A percentile compares a stretch with the other conserved stretches of the same genome.
These are phyloP conservation scores for Quercus phellos DNA, from an alignment of 331 rosid species.

Conservation along the genomic window DNA sequence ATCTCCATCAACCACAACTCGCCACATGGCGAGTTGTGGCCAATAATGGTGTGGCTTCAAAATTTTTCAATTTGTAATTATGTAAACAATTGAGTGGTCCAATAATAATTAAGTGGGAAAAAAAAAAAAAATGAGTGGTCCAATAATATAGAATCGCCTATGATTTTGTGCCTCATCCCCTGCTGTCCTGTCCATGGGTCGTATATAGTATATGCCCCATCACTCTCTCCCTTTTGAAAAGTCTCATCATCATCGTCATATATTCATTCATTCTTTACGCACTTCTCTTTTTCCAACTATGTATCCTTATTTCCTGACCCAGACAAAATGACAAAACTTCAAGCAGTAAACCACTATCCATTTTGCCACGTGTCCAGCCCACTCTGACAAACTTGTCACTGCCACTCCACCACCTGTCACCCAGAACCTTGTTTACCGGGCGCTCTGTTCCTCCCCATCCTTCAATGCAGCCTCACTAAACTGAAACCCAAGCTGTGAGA, in stretches of 20 bases:
- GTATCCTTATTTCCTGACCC: background rate
- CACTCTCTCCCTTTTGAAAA: conserved; percentile 13
- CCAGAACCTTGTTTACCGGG: conserved; percentile 39
- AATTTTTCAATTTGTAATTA: no score
- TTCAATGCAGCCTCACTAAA: conserved; percentile 20
- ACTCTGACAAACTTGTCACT: background rate
- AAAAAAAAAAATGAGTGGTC: background rate
- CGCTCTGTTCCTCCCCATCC: conserved; percentile 24
- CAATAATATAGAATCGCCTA: conserved; percentile 8
- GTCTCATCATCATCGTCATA: background rate
- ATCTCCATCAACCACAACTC: no score
- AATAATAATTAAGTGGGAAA: background rate
- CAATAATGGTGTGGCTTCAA: no score
- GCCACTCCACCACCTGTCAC: conserved; percentile 7
- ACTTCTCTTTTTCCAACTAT: background rate
- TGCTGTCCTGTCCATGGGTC: background rate
- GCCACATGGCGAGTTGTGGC: no score
- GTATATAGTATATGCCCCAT: background rate
- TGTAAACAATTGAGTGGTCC: background rate
- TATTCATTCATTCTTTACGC: background rate
- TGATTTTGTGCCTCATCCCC: conserved; percentile 21
- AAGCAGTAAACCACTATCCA: background rate
- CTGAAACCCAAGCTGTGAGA: background rate
- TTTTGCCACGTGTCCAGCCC: conserved; percentile 18
- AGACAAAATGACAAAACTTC: conserved; percentile 12